A percentile compares a stretch with the other conserved stretches of the same genome.
phyloP scores from a whole-genome alignment of 1,284 basidiomycete species.

The Acaromyces ingoldii region DNA sequence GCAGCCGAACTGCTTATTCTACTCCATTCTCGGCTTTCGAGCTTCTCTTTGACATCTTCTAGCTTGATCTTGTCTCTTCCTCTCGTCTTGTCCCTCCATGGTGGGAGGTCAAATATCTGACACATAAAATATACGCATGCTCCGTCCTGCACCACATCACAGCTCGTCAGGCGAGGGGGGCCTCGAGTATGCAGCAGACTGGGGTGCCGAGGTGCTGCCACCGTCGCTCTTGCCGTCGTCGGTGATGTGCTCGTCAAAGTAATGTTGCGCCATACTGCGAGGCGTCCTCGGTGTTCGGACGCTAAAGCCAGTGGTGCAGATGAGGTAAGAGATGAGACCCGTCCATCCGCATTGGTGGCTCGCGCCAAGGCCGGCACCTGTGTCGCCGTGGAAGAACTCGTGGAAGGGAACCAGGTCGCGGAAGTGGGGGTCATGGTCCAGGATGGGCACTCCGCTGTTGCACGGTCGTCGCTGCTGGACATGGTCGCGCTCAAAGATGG shows the following conservation, averaged over 20 bases:
- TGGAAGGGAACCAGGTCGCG: constrained; percentile 93
- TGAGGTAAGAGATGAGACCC: constrained; percentile 39
- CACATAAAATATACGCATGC: too few relatives aligned
- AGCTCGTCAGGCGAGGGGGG: constrained; percentile 45
- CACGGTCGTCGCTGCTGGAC: constrained; percentile 76
- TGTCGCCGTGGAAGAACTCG: constrained; percentile 95
- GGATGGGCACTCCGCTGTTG: constrained; percentile 80
- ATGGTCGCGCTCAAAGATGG: constrained; percentile 85
- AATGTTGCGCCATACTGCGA: constrained; percentile 78
- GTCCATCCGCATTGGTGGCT: constrained; percentile 96
- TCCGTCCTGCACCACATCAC: constrained; percentile 12
- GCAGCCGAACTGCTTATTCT: too few relatives aligned
- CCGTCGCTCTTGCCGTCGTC: constrained; percentile 37
- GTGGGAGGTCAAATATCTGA: too few relatives aligned
- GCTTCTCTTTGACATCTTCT: too few relatives aligned
- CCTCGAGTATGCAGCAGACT: constrained; percentile 28
- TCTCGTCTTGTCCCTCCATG: too few relatives aligned
- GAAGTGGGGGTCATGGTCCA: constrained; percentile 93
- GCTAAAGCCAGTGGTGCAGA: constrained; percentile 62
- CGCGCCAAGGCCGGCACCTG: constrained; percentile 77
- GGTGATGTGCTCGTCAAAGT: constrained; percentile 61
- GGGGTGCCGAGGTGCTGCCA: constrained; percentile 20
- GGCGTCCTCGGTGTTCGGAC: constrained; percentile 62
- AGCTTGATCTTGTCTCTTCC: too few relatives aligned
- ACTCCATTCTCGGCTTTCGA: too few relatives aligned